Evolutionary conservation across 2,329 filamentous ascomycete genomes (phyloP), one percentile per base, ranked within the genome.

Genomic region (Pleurostoma richardsiae): DNA sequence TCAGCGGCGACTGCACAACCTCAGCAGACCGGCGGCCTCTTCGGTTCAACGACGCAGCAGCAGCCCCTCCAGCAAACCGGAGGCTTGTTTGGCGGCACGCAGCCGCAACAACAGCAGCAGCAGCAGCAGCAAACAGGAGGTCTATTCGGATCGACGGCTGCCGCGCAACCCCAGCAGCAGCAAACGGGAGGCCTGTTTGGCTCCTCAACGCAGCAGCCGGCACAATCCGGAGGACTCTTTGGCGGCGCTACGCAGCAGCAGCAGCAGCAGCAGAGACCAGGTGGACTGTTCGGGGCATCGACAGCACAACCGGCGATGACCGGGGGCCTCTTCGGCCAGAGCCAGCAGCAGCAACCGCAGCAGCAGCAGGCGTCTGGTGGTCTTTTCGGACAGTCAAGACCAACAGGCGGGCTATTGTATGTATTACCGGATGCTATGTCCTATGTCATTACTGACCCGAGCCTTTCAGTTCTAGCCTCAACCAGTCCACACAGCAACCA

Each of bases 261-360:
- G 30, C 46, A 47, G 49, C 40, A 40, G 30, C 49, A 49, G 30
- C 40, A 49, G 43, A 50, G 54, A 43, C 19, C 40, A 4, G 52
- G 50, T 26, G 45, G 51, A 6, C 5, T 56, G 44, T 48, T 53
- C 44, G 55, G 8, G 40, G 54, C 6, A 52, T 57, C 45, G 57
- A 53, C 27, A 33, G 41, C 29, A 42, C 50, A 7, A 68, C 19
- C 69, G 57, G 61, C 68, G 41, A 62, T 64, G 26, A 58, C 61
- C 26, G 62, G 68, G 39, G 60, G 67, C 43, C 52, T 71, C 30
- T 71, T 70, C 52, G 67, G 65, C 8, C 48, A 47, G 27, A 44
- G 19, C 44, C 41, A 44, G 45, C 44, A 29, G 33, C 48, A 36
- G 33, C 33, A 36, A n/a, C 33, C 8, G 33, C 33, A 36, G 33